These are phyloP conservation scores for Colletotrichum plurivorum DNA, from an alignment of 2,329 filamentous ascomycete genomes.

Conservation along the genomic window DNA sequence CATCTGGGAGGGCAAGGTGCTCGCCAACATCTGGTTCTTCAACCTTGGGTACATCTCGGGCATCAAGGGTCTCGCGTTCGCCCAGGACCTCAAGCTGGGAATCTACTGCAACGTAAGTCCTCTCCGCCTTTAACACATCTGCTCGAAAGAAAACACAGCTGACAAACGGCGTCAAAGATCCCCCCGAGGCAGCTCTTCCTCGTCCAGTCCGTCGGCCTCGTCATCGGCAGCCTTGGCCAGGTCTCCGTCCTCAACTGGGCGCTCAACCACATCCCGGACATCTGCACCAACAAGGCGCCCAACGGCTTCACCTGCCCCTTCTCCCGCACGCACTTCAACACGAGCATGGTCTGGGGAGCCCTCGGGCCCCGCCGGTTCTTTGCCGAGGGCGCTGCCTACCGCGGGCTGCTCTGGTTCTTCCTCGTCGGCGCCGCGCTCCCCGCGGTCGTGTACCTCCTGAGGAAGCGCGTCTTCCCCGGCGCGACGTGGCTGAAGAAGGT, in stretches of 20 bases:
- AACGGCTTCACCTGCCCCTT: constrained; percentile 62
- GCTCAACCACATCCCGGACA: constrained; percentile 60
- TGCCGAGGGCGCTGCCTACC: constrained; percentile 64
- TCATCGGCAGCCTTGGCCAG: constrained; percentile 61
- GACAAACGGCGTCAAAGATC: constrained; percentile 44
- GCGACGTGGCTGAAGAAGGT: constrained; percentile 44
- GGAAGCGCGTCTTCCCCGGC: constrained; percentile 40
- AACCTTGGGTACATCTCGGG: constrained; percentile 57
- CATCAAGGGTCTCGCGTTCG: constrained; percentile 58
- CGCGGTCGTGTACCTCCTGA: constrained; percentile 58
- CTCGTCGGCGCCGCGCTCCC: constrained; percentile 65
- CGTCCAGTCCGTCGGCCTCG: constrained; percentile 58
- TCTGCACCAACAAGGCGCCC: constrained; percentile 61
- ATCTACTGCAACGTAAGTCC: constrained; percentile 52
- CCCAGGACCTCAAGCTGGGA: constrained; percentile 61
- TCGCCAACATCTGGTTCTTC: constrained; percentile 56
- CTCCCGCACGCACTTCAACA: constrained; percentile 61
- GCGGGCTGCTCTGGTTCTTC: constrained; percentile 66
- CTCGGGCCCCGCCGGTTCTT: constrained; percentile 71
- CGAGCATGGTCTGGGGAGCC: constrained; percentile 69
- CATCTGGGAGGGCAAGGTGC: constrained; percentile 58
- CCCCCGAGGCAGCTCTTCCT: constrained; percentile 60
- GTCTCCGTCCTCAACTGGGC: constrained; percentile 55
- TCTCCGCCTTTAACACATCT: fast-evolving
- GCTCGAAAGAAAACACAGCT: background rate